phyloP scores from a whole-genome alignment of 495 filamentous ascomycete species.

The Letharia lupina region DNA sequence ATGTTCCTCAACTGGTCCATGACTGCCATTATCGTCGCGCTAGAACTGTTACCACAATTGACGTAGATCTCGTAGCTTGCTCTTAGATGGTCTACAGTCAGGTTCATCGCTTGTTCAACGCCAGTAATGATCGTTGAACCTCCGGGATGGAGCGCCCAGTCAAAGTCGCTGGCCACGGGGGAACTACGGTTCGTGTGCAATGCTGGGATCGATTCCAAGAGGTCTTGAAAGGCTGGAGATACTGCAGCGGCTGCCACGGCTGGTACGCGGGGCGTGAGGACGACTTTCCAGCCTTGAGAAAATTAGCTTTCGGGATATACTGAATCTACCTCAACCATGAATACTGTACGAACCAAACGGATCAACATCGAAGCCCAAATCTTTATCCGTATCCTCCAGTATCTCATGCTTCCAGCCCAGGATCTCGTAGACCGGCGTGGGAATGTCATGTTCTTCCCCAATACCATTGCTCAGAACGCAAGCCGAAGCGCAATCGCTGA shows the following conservation, averaged over 20 bases:
- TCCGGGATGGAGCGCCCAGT: constrained; percentile 64
- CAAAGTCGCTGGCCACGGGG: constrained; percentile 41
- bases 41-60: constrained; percentile 53
- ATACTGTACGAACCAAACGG: constrained; percentile 34
- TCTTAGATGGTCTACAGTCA: constrained; percentile 50
- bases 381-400: constrained; percentile 46
- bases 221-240: constrained; percentile 39
- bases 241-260: constrained; percentile 41
- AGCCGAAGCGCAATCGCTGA: constrained; percentile 56
- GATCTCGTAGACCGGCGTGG: constrained; percentile 43
- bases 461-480: constrained; percentile 48
- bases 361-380: constrained; percentile 53
- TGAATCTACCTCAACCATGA: neutral
- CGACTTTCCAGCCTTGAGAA: constrained; percentile 46
- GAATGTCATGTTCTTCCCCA: constrained; percentile 19
- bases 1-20: constrained; percentile 49
- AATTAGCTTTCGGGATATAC: constrained; percentile 2
- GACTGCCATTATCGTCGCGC: constrained; percentile 53
- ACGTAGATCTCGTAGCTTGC: constrained; percentile 57
- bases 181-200: constrained; percentile 35
- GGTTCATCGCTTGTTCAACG: constrained; percentile 44
- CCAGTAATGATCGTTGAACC: constrained; percentile 56
- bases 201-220: constrained; percentile 36
- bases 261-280: constrained; percentile 51
- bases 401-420: constrained; percentile 51